Evolutionary conservation across 768 basidiomycete species (phyloP).

Genomic region (Macrocybe gigantea): DNA sequence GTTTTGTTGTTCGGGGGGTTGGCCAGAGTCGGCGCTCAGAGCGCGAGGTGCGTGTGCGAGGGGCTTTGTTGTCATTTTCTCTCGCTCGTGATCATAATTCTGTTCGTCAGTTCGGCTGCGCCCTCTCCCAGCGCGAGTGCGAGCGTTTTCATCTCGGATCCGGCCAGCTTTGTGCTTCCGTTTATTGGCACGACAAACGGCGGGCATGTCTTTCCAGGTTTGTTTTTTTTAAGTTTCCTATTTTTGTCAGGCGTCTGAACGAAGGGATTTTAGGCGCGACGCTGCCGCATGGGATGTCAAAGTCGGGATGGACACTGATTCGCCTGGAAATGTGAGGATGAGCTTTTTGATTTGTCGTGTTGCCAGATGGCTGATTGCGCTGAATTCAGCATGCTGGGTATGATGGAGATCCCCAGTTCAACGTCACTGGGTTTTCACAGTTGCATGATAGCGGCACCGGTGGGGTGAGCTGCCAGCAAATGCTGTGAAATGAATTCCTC

Average conservation of each 20-base stretch:
- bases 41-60: no score
- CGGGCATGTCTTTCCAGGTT: conserved; percentile 58
- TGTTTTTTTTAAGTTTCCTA: not conserved
- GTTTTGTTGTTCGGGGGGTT: no score
- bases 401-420: conserved; percentile 33
- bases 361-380: not conserved
- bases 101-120: no score
- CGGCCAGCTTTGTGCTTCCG: conserved; percentile 40
- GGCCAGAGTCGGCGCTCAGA: no score
- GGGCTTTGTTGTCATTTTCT: no score
- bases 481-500: not conserved
- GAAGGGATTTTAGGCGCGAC: conserved; percentile 40
- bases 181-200: conserved; percentile 59
- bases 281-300: conserved; percentile 66
- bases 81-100: no score
- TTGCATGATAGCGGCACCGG: conserved; percentile 61
- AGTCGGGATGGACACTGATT: conserved; percentile 62
- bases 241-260: not conserved
- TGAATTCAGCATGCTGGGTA: conserved; percentile 40
- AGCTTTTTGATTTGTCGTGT: not conserved
- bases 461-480: conserved; percentile 31
- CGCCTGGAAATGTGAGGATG: conserved; percentile 46
- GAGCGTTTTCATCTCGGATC: conserved; percentile 17
- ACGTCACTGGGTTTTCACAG: conserved; percentile 56
- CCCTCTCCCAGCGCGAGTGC: no score